Conservation (phyloP, 768 basidiomycete genomes). For the Suillus occidentalis region DNA sequence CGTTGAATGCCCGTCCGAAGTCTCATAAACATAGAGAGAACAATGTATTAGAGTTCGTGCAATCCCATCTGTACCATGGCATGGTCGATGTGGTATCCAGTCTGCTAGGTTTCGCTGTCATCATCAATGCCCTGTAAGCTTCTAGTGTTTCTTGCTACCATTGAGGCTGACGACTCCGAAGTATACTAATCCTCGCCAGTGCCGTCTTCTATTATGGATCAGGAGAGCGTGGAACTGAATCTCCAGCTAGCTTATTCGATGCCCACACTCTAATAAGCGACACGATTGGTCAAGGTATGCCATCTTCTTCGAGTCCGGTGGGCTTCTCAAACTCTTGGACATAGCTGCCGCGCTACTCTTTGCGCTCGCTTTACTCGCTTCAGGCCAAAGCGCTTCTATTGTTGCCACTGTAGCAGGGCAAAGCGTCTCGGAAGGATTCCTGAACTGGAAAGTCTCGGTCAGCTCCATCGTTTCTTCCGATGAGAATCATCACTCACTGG, state of each 20-base stretch:
- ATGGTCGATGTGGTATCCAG: conserved; percentile 65
- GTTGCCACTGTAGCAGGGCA: conserved; percentile 91
- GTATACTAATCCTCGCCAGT: conserved; percentile 79
- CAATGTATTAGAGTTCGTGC: conserved; percentile 53
- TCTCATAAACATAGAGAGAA: conserved; percentile 58
- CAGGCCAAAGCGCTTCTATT: conserved; percentile 88
- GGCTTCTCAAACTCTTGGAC: conserved; percentile 8
- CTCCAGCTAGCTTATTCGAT: conserved; percentile 78
- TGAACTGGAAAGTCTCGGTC: conserved; percentile 83
- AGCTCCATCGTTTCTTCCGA: conserved; percentile 15
- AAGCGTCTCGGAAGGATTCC: conserved; percentile 86
- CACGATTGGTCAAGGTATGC: conserved; percentile 65
- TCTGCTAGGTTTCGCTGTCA: conserved; percentile 80
- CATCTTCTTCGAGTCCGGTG: background rate
- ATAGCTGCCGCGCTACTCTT: conserved; percentile 83
- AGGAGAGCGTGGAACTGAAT: conserved; percentile 37
- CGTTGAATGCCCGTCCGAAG: conserved; percentile 31
- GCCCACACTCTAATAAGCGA: conserved; percentile 74
- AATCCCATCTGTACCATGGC: conserved; percentile 64
- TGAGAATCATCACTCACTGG: conserved; percentile 28
- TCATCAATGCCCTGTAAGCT: conserved; percentile 81
- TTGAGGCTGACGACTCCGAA: conserved; percentile 25
- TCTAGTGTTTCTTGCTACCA: background rate
- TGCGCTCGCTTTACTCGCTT: conserved; percentile 78
- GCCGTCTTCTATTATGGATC: conserved; percentile 74